Evolutionary conservation across 2,329 filamentous ascomycete species (phyloP).

Genomic region (Lasiodiplodia theobromae): DNA sequence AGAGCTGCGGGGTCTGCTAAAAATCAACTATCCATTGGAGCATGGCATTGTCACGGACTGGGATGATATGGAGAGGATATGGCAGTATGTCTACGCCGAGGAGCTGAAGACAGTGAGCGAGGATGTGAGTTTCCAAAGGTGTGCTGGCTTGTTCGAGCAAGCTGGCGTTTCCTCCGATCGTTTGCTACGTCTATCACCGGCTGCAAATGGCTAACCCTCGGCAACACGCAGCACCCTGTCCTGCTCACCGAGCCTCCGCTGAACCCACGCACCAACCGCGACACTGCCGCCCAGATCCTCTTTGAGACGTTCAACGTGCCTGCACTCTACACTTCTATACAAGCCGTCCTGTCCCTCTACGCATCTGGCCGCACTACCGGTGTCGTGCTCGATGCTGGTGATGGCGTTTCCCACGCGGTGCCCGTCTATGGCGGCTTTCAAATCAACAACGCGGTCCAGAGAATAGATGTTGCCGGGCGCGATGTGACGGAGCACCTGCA

Average conservation of each 20-base stretch:
- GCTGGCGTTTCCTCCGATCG: not conserved
- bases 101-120: slow-evolving; percentile 96
- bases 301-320: slow-evolving; percentile 99
- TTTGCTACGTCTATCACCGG: not conserved
- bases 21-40: slow-evolving; percentile 94
- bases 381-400: slow-evolving; percentile 92
- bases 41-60: slow-evolving; percentile 99
- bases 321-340: slow-evolving; percentile 94
- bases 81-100: slow-evolving; percentile 96
- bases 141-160: not conserved
- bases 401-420: slow-evolving; percentile 96
- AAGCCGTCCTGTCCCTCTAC: slow-evolving; percentile 94
- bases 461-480: slow-evolving; percentile 94
- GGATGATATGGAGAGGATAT: slow-evolving; percentile 99
- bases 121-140: slow-evolving; percentile 67
- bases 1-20: slow-evolving; percentile 88
- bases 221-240: slow-evolving; percentile 76
- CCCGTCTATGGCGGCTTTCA: slow-evolving; percentile 98
- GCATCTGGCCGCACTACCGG: slow-evolving; percentile 95
- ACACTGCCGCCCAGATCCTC: slow-evolving; percentile 94
- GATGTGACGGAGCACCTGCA: slow-evolving; percentile 98
- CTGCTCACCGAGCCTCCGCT: slow-evolving; percentile 94
- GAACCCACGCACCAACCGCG: slow-evolving; percentile 93
- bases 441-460: slow-evolving; percentile 91
- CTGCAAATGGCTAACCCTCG: not conserved